Percentiles rank a stretch among this genome's conserved stretches.
These are phyloP conservation scores for Aspergillus udagawae DNA, from an alignment of 2,329 filamentous ascomycete genomes.

Conservation along the genomic window DNA sequence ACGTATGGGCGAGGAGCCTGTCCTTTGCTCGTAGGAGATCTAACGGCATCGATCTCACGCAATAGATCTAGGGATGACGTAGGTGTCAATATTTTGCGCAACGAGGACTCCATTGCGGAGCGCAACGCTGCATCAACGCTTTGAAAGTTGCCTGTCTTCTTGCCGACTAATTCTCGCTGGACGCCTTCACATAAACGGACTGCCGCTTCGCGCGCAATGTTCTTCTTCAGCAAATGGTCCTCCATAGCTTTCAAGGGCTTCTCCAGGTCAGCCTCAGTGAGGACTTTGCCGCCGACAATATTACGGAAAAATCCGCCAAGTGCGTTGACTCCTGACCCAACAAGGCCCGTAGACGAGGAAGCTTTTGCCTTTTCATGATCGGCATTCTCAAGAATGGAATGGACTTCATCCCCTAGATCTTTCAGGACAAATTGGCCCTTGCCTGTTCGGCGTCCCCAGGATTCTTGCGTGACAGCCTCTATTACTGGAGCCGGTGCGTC, in stretches of 20 bases:
- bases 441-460: slow-evolving; percentile 78
- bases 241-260: slow-evolving; percentile 96
- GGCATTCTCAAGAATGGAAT: slow-evolving; percentile 80
- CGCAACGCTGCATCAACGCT: slow-evolving; percentile 79
- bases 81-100: slow-evolving; percentile 92
- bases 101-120: slow-evolving; percentile 82
- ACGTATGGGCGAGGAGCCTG: slow-evolving; percentile 78
- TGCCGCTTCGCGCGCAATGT: slow-evolving; percentile 91
- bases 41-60: slow-evolving; percentile 81
- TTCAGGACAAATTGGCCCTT: slow-evolving; percentile 93
- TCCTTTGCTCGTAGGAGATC: slow-evolving; percentile 61
- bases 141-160: slow-evolving; percentile 90
- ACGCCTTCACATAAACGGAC: slow-evolving; percentile 87
- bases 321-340: slow-evolving; percentile 75
- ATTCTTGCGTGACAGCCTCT: slow-evolving; percentile 70
- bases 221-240: slow-evolving; percentile 89
- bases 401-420: slow-evolving; percentile 89
- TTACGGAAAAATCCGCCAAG: slow-evolving; percentile 90
- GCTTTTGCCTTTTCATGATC: slow-evolving; percentile 57
- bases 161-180: slow-evolving; percentile 80
- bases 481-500: slow-evolving; percentile 55
- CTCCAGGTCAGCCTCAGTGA: slow-evolving; percentile 83
- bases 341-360: slow-evolving; percentile 56
- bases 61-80: slow-evolving; percentile 92
- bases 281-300: slow-evolving; percentile 86